Conservation (phyloP, 495 filamentous ascomycete species). For the Cetradonia linearis region DNA sequence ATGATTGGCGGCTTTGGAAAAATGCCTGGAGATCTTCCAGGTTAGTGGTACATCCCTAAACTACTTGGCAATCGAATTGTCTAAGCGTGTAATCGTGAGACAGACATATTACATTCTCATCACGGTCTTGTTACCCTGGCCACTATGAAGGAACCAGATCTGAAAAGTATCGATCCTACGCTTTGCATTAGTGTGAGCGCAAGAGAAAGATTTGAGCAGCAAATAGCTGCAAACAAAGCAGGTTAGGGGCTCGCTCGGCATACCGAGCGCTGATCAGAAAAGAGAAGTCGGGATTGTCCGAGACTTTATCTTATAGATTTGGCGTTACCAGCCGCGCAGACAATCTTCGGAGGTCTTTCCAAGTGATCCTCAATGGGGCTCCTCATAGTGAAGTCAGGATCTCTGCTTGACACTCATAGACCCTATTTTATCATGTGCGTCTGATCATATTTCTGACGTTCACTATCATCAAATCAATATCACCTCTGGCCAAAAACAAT, state of each 20-base stretch:
- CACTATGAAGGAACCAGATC: constrained; percentile 50
- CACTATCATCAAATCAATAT: too few relatives aligned
- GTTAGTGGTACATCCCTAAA: constrained; percentile 29
- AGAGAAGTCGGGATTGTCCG: not conserved
- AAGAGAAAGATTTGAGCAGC: constrained; percentile 33
- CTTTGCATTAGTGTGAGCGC: constrained; percentile 52
- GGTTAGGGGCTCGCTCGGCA: not conserved
- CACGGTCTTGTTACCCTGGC: constrained; percentile 74
- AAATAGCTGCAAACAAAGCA: not conserved
- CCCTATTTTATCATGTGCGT: too few relatives aligned
- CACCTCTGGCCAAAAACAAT: too few relatives aligned
- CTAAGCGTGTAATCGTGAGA: not conserved
- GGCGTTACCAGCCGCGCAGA: too few relatives aligned
- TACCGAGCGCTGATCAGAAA: not conserved
- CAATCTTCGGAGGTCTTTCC: too few relatives aligned
- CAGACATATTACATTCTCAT: constrained; percentile 81
- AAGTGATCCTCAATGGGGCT: too few relatives aligned
- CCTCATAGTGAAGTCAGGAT: too few relatives aligned
- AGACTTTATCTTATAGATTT: not conserved
- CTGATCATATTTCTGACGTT: too few relatives aligned
- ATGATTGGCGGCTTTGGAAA: constrained; percentile 86
- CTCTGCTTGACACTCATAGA: too few relatives aligned
- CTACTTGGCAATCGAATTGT: constrained; percentile 7
- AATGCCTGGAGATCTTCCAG: constrained; percentile 62
- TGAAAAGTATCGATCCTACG: constrained; percentile 55